phyloP scores from a whole-genome alignment of 225 moss, liverwort and hornwort genomes.

The Thuidium tamariscinum region DNA sequence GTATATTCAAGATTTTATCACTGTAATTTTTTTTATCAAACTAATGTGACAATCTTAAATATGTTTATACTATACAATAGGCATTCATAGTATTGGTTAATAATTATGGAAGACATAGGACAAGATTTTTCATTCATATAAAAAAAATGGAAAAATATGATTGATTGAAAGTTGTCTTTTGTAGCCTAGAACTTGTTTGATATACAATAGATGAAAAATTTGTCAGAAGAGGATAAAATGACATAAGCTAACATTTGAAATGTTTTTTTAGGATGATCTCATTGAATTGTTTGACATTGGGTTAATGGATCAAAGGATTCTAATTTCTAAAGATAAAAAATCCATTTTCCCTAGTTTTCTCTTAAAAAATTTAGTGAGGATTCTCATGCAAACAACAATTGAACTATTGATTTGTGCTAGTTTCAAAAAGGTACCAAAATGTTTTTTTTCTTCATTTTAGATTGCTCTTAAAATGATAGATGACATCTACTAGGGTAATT shows the following conservation, averaged over 20 bases:
- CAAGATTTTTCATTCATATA: background rate
- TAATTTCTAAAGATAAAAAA: background rate
- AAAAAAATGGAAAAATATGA: background rate
- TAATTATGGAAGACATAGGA: too few species aligned
- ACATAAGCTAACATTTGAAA: background rate
- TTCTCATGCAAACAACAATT: background rate
- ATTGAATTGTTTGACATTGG: too few species aligned
- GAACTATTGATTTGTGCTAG: background rate
- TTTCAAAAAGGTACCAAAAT: background rate
- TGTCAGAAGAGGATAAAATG: background rate
- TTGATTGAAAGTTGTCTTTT: background rate
- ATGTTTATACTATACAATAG: background rate
- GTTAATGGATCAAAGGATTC: background rate
- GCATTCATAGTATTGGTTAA: background rate
- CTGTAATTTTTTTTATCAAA: background rate
- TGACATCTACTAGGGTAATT: fast-evolving
- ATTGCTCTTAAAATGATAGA: background rate
- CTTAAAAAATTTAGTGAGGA: background rate
- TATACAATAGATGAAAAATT: background rate
- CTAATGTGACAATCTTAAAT: too few species aligned
- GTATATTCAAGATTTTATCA: background rate
- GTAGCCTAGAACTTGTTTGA: background rate
- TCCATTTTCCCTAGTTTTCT: background rate
- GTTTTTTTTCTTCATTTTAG: background rate
- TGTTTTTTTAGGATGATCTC: background rate